Base-by-base conservation (phyloP, 352 stramenopile genomes). In the Globisporangium barbulae region DNA sequence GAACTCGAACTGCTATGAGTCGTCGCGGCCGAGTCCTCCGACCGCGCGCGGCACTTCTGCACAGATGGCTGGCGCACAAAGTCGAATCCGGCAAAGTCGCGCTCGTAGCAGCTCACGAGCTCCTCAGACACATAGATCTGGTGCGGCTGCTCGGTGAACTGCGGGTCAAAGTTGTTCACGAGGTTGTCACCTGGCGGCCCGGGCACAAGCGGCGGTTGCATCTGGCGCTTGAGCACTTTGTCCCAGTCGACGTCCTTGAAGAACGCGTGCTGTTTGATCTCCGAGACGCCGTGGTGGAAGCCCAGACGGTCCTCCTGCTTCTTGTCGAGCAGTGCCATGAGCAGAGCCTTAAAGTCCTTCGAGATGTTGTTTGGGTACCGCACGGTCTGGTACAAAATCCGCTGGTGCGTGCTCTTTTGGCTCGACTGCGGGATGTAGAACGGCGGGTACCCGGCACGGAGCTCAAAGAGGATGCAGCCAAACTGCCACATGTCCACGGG, bases 401-500 rank as follows among this genome's bases (percentile, higher is more conserved):
- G 82, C 52, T 97, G 81, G 69, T 96, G 94, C 45, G 93, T 96
- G 53, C 77, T 87, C 70, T 94, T 92, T 53, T 94, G 81, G 54
- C 85, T 94, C 30, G 88, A 96, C 63, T 97, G 89, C 12, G 81
- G 85, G 47, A 96, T 76, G 70, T 97, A 98, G 63, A 97, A 98
- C 35, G 93, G 93, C 1, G 93, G 93, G 55, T 96, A 96, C 1
- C 93, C 93, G 4, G 88, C 89, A 19, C 91, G 79, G 33, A 98
- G 88, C 70, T 98, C 94, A 64, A 97, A 98, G n/a, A 98, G 75
- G 35, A 98, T 84, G 62, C 89, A 97, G 31, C 94, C 94, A 39
- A 98, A 86, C 70, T 96, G 91, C 94, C 94, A 98, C 80, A 97
- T 90, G 70, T 98, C 94, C 2, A 98, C 93, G 6, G 84, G 67